A percentile compares a stretch with the other conserved stretches of the same genome.
Evolutionary conservation across 2,329 filamentous ascomycete species (phyloP).

Genomic region (Knufia petricola): DNA sequence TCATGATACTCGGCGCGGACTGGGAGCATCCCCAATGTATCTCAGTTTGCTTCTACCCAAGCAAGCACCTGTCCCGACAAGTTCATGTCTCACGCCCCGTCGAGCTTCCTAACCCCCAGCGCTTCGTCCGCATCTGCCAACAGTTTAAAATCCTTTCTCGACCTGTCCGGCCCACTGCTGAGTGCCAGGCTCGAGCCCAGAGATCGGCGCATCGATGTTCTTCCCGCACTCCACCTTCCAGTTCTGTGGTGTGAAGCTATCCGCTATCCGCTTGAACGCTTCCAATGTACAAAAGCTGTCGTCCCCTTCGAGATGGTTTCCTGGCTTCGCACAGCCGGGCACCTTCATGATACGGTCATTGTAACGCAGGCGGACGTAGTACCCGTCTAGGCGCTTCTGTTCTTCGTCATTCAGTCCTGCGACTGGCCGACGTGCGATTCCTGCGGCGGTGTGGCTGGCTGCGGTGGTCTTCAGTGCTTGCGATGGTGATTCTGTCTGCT

Average conservation of each 20-base stretch:
- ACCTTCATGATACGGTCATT: constrained; percentile 76
- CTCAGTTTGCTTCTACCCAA: too few species aligned
- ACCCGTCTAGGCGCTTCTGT: constrained; percentile 54
- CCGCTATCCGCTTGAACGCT: constrained; percentile 85
- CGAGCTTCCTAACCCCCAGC: too few species aligned
- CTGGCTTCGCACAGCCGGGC: constrained; percentile 65
- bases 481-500: constrained; percentile 21
- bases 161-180: constrained; percentile 17
- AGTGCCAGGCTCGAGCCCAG: constrained; percentile 11
- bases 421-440: constrained; percentile 53
- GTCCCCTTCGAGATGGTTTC: constrained; percentile 79
- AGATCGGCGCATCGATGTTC: constrained; percentile 40
- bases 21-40: too few species aligned
- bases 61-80: too few species aligned
- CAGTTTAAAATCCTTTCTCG: constrained; percentile 14
- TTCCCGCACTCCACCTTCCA: constrained; percentile 59
- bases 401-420: constrained; percentile 49
- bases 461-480: constrained; percentile 19
- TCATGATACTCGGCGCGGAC: too few species aligned
- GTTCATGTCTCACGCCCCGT: too few species aligned
- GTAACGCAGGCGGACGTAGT: constrained; percentile 84
- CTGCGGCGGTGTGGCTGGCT: constrained; percentile 25
- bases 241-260: constrained; percentile 74
- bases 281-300: constrained; percentile 83
- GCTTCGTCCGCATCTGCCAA: too few species aligned